phyloP scores from a whole-genome alignment of 495 filamentous ascomycete genomes.

The Penicillium longicatenatum region DNA sequence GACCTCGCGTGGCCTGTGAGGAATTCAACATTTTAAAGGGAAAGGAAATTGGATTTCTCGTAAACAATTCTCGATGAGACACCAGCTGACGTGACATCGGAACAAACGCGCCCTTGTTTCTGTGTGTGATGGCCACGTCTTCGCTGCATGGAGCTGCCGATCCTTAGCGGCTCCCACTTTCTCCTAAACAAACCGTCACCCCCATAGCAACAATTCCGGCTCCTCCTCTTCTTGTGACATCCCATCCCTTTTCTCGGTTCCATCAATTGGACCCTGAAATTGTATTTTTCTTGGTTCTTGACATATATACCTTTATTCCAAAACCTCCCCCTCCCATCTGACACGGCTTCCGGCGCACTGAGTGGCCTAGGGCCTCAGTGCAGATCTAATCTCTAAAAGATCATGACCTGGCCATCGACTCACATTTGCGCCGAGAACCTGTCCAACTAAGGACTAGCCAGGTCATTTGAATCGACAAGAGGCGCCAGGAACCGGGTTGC shows the following conservation, averaged over 20 bases:
- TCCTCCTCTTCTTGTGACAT: conserved; percentile 11
- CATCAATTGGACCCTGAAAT: conserved; percentile 1
- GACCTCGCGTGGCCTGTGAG: conserved; percentile 21
- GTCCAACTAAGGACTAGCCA: conserved; percentile 20
- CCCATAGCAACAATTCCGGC: conserved; percentile 16
- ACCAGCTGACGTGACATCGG: not conserved
- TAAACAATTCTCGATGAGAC: not conserved
- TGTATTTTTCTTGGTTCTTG: not conserved
- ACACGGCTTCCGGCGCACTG: conserved; percentile 34
- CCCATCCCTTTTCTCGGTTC: not conserved
- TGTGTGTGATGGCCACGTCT: conserved; percentile 34
- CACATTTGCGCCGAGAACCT: conserved; percentile 21
- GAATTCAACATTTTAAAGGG: conserved; percentile 15
- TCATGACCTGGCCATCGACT: conserved; percentile 38
- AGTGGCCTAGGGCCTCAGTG: conserved; percentile 42
- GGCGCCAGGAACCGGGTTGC: not conserved
- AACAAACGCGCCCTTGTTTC: conserved; percentile 17
- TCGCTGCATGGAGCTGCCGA: conserved; percentile 31
- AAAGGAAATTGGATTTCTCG: conserved; percentile 5
- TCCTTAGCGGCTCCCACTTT: conserved; percentile 34
- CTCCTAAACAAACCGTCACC: conserved; percentile 28
- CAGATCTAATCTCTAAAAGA: conserved; percentile 34
- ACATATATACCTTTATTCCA: not conserved
- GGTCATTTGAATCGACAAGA: conserved; percentile 1
- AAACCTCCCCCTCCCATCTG: conserved; percentile 2